Conservation (phyloP, 208 protist species). For the Acanthamoeba royreba region DNA sequence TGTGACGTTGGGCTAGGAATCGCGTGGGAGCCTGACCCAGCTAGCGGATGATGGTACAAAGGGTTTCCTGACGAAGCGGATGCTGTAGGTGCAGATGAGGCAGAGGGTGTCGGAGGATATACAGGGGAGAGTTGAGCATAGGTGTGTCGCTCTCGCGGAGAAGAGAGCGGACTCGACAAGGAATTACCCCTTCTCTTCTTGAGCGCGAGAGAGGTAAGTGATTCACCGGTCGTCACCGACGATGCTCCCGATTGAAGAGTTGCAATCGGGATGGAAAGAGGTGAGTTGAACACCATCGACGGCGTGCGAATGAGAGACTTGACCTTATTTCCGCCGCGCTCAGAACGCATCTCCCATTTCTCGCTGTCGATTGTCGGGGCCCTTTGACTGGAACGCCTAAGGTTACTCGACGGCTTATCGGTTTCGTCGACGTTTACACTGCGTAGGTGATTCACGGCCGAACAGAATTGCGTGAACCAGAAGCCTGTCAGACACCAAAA, state of each 20-base stretch:
- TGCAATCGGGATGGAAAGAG: background rate
- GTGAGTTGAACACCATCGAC: conserved; percentile 12
- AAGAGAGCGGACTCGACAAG: background rate
- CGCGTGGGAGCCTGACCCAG: too few species aligned
- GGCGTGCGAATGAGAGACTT: background rate
- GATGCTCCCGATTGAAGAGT: background rate
- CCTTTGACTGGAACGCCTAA: too few species aligned
- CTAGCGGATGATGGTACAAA: too few species aligned
- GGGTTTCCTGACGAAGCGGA: too few species aligned
- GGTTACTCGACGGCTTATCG: background rate
- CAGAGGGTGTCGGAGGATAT: background rate
- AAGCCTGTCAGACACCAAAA: background rate
- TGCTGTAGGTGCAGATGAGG: background rate
- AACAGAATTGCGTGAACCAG: conserved; percentile 9
- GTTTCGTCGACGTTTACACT: background rate
- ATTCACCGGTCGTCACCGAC: background rate
- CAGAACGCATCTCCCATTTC: background rate
- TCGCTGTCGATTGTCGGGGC: too few species aligned
- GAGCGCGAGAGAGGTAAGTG: background rate
- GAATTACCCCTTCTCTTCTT: background rate
- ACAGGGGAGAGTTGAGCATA: background rate
- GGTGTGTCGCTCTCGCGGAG: background rate
- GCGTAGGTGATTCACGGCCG: background rate
- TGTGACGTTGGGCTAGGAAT: too few species aligned
- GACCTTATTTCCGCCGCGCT: conserved; percentile 1